Evolutionary conservation across 768 basidiomycete species (phyloP).

Genomic region (Phylloporus scabripes): DNA sequence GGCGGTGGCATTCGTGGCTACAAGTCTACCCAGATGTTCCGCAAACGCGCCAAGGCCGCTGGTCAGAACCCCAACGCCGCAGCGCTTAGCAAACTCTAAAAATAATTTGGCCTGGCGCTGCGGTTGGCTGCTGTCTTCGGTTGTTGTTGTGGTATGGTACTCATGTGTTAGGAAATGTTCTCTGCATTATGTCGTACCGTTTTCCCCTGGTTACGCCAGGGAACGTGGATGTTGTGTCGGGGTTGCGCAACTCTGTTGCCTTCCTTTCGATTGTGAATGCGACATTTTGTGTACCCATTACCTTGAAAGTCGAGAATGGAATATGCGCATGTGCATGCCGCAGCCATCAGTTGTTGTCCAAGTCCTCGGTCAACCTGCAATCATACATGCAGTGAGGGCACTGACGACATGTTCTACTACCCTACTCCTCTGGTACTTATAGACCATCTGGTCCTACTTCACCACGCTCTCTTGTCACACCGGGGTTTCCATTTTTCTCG

Average conservation of each 20-base stretch:
- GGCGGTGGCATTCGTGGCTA: conserved; percentile 94
- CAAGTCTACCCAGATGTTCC: conserved; percentile 91
- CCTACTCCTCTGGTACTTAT: conserved; percentile 87
- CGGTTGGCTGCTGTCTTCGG: neutral
- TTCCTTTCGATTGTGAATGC: too few species aligned
- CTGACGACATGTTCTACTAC: conserved; percentile 81
- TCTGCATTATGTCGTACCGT: conserved; percentile 8
- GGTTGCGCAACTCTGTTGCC: neutral
- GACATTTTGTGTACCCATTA: too few species aligned
- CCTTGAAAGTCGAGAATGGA: too few species aligned
- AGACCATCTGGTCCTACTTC: neutral
- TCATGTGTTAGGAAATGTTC: conserved; percentile 15
- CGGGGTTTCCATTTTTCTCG: too few species aligned
- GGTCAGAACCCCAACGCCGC: conserved; percentile 60
- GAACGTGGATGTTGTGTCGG: neutral
- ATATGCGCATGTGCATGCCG: too few species aligned
- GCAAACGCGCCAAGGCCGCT: conserved; percentile 89
- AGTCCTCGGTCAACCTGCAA: too few species aligned
- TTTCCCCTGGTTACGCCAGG: neutral
- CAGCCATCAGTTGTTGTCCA: too few species aligned
- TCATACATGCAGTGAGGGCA: too few species aligned
- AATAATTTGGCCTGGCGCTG: neutral
- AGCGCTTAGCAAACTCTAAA: conserved; percentile 62
- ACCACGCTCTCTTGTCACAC: conserved; percentile 1
- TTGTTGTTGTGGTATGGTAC: conserved; percentile 11